Evolutionary conservation across 1,284 basidiomycete species (phyloP), one percentile per base, ranked within the genome.

Genomic region (Pascua sp.): DNA sequence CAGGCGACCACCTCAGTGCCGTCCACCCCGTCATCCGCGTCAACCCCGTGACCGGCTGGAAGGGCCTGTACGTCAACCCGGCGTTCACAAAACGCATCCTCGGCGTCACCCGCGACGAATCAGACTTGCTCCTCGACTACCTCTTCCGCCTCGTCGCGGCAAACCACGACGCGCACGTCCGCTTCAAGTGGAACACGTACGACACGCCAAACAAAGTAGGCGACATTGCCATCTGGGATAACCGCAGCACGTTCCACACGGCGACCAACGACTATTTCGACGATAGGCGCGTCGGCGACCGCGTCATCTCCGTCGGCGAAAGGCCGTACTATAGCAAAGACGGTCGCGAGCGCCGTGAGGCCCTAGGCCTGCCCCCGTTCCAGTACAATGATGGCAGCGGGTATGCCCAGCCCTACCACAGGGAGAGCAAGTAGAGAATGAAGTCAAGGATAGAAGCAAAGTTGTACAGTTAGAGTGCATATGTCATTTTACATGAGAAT

Each of bases 111-210:
- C 73, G 72, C 5, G 83, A 85, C 56, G 86, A 87, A 73, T 83
- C 81, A 13, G 80, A 82, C 49, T 18, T 49, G 42, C 50, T 63
- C n/a, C 53, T 67, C 42, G 40, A 51, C 24, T 64, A 59, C 53
- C 57, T 61, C 15, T 54, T 56, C 49, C 48, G 55, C 13, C 59
- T 18, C 49, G 69, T 49, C 55, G 67, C 41, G 58, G 62, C 65
- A n/a, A 86, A 85, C 72, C 85, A 86, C 66, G 84, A 86, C 67
- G 70, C 86, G 32, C 86, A 88, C 68, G 82, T 84, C n/a, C 70
- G 81, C 36, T 79, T 79, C 76, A 64, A 70, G 40, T 81, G 80
- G 80, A 66, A 76, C 55, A 67, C 69, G 38, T 48, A 48, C 47
- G 37, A 16, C 10, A 4, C 5, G 12, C 37, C 16, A 3, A 81